Conservation (phyloP, 2,329 filamentous ascomycete genomes). For the Aspergillus viridinutans region DNA sequence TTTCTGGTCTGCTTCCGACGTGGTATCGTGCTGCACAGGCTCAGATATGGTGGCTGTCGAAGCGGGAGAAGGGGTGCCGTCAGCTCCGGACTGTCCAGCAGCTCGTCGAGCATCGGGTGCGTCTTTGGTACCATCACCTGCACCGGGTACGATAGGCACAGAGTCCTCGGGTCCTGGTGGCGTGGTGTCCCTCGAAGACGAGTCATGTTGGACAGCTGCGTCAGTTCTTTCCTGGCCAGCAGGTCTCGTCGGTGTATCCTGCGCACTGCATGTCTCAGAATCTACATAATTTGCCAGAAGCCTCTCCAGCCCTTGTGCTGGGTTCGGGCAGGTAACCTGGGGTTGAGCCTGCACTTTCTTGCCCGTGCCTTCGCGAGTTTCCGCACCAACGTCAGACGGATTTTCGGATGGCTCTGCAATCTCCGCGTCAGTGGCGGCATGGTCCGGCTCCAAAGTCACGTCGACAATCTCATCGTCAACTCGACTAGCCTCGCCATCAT, state of each 20-base stretch:
- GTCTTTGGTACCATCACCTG: slow-evolving; percentile 9
- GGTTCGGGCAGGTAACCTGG: slow-evolving; percentile 13
- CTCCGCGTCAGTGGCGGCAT: slow-evolving; percentile 13
- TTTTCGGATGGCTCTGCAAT: slow-evolving; percentile 15
- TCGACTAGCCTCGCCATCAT: slow-evolving; percentile 67
- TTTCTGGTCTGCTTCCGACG: slow-evolving; percentile 21
- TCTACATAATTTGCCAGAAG: slow-evolving; percentile 6
- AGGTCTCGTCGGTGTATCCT: slow-evolving; percentile 11
- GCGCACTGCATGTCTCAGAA: slow-evolving; percentile 13
- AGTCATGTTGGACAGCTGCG: slow-evolving; percentile 18
- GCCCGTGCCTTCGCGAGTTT: slow-evolving; percentile 22
- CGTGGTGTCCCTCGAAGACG: slow-evolving; percentile 2
- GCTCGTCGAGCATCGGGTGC: slow-evolving; percentile 17
- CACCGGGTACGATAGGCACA: background rate
- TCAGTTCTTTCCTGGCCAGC: slow-evolving; percentile 13
- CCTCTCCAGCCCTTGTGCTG: slow-evolving; percentile 10
- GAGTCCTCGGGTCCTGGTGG: slow-evolving; percentile 1
- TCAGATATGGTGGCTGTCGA: slow-evolving; percentile 14
- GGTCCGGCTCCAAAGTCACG: slow-evolving; percentile 33
- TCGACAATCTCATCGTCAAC: slow-evolving; percentile 60
- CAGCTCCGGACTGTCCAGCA: slow-evolving; percentile 12
- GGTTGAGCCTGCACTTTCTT: slow-evolving; percentile 8
- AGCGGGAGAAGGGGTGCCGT: slow-evolving; percentile 13
- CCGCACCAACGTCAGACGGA: background rate
- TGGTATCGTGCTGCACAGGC: slow-evolving; percentile 17